These are phyloP conservation scores for Holtermanniella nyarrowii DNA, from an alignment of 768 basidiomycete species.

Conservation along the genomic window DNA sequence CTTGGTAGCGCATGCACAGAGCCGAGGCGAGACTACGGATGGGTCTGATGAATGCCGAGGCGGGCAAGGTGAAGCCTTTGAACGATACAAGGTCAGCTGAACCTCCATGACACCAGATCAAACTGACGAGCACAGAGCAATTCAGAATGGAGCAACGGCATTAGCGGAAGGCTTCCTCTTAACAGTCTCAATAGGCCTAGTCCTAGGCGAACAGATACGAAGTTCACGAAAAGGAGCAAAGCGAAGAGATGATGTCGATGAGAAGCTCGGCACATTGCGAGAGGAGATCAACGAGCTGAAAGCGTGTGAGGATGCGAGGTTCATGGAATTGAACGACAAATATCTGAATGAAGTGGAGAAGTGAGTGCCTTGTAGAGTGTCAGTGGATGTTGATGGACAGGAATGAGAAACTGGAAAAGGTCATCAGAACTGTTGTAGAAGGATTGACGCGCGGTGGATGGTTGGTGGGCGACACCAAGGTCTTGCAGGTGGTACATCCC, in stretches of 20 bases:
- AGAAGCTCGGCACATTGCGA: constrained; percentile 26
- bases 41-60: constrained; percentile 33
- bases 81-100: constrained; percentile 33
- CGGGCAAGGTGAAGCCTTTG: constrained; percentile 36
- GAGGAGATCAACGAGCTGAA: constrained; percentile 15
- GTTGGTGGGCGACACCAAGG: constrained; percentile 22
- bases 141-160: constrained; percentile 39
- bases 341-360: constrained; percentile 12
- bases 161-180: constrained; percentile 39
- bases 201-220: constrained; percentile 32
- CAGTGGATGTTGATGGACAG: constrained; percentile 5
- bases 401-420: constrained; percentile 20
- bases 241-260: constrained; percentile 28
- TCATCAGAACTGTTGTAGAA: constrained; percentile 25
- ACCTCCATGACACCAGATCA: background rate
- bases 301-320: constrained; percentile 10
- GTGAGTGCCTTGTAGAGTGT: constrained; percentile 12
- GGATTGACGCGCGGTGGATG: constrained; percentile 29
- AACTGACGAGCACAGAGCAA: constrained; percentile 20
- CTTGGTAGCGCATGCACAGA: constrained; percentile 32
- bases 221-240: constrained; percentile 31
- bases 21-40: constrained; percentile 37
- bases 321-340: constrained; percentile 6
- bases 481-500: constrained; percentile 11
- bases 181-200: constrained; percentile 31